Base-by-base conservation (phyloP, 169 alveolate species). In the Plasmodium ovale region DNA sequence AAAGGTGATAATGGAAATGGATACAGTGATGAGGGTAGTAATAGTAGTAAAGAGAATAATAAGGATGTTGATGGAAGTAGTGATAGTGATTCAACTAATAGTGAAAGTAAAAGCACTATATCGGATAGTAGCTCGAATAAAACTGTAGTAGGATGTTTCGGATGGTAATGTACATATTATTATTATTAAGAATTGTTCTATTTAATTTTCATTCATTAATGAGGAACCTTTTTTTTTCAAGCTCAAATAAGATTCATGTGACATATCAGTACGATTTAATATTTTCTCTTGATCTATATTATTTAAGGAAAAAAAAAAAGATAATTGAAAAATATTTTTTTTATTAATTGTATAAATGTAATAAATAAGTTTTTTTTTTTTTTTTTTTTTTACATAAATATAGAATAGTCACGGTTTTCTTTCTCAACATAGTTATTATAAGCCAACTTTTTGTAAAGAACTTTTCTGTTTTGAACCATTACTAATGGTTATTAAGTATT, bases 351-450 rank as follows among this genome's bases (percentile, higher is more conserved):
- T 65, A 65, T 49, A 23, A 33, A 65, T 65, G 10, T 29, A 65
- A 65, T 47, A 65, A n/a, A 65, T 16, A 37, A 65, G 31, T n/a
- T 16, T 37, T 65, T 47, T 49, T 14, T 65, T 16, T n/a, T n/a
- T n/a, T n/a, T n/a, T n/a, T n/a, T n/a, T n/a, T n/a, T n/a, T n/a
- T n/a, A 65, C 0, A 39, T 39, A 6, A 65, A 12, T 25, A 27
- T 37, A 33, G 73, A 31, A 21, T 27, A 65, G n/a, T 27, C 35
- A 65, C 35, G 3, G 23, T 65, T 31, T 21, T 65, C 73, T 14
- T 65, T 37, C 21, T 65, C 19, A 21, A 25, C 10, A 35, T 49
- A 65, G 29, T 27, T 7, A 7, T 65, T 35, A 31, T 35, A 35
- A 31, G 9, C n/a, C 29, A 25, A 65, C 16, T 9, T 21, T 21